Conservation (phyloP, 345 rosid species). For the Viola odorata region DNA sequence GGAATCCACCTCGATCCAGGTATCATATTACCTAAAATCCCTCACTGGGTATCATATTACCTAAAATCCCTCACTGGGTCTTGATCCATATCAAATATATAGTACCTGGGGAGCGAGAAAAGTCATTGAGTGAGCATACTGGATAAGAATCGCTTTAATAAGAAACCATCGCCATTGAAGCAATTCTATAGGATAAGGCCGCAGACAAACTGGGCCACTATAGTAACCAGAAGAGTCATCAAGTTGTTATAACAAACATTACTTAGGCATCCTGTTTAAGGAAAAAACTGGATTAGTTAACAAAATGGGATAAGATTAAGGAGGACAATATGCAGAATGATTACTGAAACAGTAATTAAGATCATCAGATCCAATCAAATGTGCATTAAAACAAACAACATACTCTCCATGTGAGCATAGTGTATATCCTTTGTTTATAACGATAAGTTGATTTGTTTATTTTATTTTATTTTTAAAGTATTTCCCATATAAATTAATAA, state of each 20-base stretch:
- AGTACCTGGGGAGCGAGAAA: constrained; percentile 80
- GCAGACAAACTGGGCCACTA: constrained; percentile 51
- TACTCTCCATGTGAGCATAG: no score
- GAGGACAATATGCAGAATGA: neutral
- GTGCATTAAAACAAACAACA: neutral
- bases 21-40: no score
- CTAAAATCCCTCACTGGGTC: no score
- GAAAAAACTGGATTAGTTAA: neutral
- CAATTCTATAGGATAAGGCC: constrained; percentile 81
- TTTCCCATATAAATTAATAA: no score
- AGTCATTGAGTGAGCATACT: constrained; percentile 78
- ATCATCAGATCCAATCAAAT: neutral
- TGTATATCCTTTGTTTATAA: no score
- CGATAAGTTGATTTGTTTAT: no score
- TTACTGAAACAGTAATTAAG: neutral
- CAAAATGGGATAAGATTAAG: neutral
- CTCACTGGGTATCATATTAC: no score
- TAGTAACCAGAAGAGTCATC: no score
- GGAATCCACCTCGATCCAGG: no score
- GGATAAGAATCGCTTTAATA: constrained; percentile 88
- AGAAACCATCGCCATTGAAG: constrained; percentile 98
- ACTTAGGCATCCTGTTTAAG: neutral
- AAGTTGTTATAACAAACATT: constrained; percentile 22
- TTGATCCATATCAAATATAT: no score
- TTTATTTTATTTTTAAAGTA: no score